A percentile compares a stretch with the other conserved stretches of the same genome.
phyloP scores from a whole-genome alignment of 2,329 filamentous ascomycete genomes.

The Diaporthe citriasiana region DNA sequence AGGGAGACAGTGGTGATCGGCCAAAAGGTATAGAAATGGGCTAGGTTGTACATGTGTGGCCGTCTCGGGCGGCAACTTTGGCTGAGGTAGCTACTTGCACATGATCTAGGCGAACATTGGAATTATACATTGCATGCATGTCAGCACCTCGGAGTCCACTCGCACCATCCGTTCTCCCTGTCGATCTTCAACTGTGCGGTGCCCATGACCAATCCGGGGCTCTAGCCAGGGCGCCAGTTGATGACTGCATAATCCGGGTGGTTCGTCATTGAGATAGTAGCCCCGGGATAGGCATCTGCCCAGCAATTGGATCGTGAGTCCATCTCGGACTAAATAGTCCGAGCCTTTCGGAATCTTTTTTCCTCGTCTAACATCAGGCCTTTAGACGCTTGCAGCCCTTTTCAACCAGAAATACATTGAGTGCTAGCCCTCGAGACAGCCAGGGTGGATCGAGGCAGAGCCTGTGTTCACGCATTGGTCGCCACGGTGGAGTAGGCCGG shows the following conservation, averaged over 20 bases:
- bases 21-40: no score
- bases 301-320: not conserved
- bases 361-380: not conserved
- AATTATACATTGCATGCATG: not conserved
- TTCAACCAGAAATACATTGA: no score
- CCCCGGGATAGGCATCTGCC: not conserved
- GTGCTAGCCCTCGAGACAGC: not conserved
- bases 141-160: not conserved
- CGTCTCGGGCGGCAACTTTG: not conserved
- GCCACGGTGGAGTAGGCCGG: not conserved
- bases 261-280: not conserved
- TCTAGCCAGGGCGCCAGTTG: not conserved
- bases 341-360: not conserved
- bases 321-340: not conserved
- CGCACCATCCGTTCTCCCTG: not conserved
- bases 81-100: not conserved
- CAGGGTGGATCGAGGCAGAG: no score
- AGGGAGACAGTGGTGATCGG: not conserved
- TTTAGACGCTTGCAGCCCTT: not conserved
- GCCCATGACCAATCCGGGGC: not conserved
- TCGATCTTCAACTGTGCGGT: not conserved
- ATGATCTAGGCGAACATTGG: not conserved
- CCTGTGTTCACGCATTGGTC: not conserved
- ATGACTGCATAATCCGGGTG: constrained; percentile 11
- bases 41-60: no score